Evolutionary conservation across 2,329 filamentous ascomycete genomes (phyloP).

Genomic region (Achaetomium macrosporum): DNA sequence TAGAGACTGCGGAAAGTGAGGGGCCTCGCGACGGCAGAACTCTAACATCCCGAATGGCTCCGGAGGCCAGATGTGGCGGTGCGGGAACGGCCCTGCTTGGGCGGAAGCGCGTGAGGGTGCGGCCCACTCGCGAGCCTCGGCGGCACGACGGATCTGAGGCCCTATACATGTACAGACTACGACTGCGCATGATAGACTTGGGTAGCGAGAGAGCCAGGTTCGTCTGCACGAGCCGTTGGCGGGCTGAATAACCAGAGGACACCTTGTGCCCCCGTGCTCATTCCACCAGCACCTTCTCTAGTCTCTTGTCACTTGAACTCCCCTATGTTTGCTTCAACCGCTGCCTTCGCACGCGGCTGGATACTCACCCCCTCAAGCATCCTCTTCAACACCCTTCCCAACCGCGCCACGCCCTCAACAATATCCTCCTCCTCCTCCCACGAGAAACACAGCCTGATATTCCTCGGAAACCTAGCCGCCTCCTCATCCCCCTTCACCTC

Average conservation of each 20-base stretch:
- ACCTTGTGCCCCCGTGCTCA: not conserved
- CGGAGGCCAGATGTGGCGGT: too few relatives aligned
- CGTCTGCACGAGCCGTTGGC: not conserved
- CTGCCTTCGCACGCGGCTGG: not conserved
- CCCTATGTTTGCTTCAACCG: not conserved
- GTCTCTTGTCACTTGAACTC: slow-evolving; percentile 12
- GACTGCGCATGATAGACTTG: too few relatives aligned
- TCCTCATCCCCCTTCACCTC: slow-evolving; percentile 55
- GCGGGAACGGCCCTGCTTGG: too few relatives aligned
- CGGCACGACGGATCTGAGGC: too few relatives aligned
- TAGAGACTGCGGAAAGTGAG: not conserved
- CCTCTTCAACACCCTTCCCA: slow-evolving; percentile 32
- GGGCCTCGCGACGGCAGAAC: too few relatives aligned
- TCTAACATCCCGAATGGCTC: too few relatives aligned
- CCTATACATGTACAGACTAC: too few relatives aligned
- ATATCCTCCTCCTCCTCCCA: slow-evolving; percentile 65
- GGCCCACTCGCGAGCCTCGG: too few relatives aligned
- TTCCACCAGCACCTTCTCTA: not conserved
- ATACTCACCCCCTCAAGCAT: slow-evolving; percentile 6
- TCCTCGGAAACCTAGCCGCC: slow-evolving; percentile 49
- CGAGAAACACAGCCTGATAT: slow-evolving; percentile 63
- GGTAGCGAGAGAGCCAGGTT: too few relatives aligned
- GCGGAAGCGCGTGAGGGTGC: too few relatives aligned
- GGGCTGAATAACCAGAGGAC: not conserved
- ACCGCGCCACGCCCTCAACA: slow-evolving; percentile 56